Evolutionary conservation across 2,329 filamentous ascomycete genomes (phyloP), one percentile per base, ranked within the genome.

Genomic region (Fusarium ambrosium): DNA sequence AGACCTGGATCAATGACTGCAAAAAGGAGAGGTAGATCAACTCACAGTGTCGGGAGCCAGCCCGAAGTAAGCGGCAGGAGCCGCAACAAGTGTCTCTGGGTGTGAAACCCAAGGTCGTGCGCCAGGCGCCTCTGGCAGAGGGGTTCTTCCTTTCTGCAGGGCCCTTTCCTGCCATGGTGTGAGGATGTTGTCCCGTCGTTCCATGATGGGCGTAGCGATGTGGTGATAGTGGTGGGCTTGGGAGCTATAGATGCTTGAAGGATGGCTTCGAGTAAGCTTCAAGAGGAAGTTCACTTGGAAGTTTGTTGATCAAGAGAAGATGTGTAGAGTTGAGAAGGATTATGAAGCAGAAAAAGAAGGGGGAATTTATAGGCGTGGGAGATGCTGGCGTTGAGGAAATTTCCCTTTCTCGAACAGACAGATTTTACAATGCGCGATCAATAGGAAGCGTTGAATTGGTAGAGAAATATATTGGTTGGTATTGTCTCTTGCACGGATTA

Each of bases 91-190:
- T 11, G 48, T 53, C 5, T 53, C 18, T n/a, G 48, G 24, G 48
- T 29, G 48, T 1, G 48, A 11, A 1, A 70, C 36, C 66, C 70
- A 73, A 3, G 58, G 58, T 4, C 43, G 45, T 1, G 41, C 66
- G 9, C 62, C 66, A 6, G 58, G 51, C 1, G 34, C 29, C 18
- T 73, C 70, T 2, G 70, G 70, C 0, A 73, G 14, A 1, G 70
- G 70, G 3, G 24, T 63, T 6, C 70, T 48, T 0, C 70, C 66
- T 2, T 29, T 56, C 1, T 67, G n/a, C 0, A 73, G 53, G 11
- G 58, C 70, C 18, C 6, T 20, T 0, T 14, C n/a, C n/a, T 73
- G 70, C 66, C 70, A 73, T 16, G 61, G 51, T 2, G 24, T n/a
- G 48, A 53, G 11, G 16, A 53, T 53, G 24, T 53, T 53, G 24